These are phyloP conservation scores for Sporothrix pallida DNA, from an alignment of 2,329 filamentous ascomycete species.

Conservation along the genomic window DNA sequence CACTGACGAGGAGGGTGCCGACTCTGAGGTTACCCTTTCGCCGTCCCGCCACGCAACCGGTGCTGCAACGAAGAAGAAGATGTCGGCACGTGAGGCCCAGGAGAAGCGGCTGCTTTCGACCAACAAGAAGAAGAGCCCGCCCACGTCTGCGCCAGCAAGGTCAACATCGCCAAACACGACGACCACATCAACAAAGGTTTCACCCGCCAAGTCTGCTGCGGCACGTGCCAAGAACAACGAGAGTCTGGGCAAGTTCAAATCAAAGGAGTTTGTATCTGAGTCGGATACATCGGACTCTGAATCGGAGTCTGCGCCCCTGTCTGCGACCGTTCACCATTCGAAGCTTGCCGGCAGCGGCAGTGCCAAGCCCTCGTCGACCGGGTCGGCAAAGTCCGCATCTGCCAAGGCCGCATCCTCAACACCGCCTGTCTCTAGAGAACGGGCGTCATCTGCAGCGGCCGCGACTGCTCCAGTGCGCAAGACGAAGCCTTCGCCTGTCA, in stretches of 20 bases:
- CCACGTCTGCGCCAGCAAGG: slow-evolving; percentile 28
- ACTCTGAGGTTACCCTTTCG: slow-evolving; percentile 31
- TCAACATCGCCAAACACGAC: slow-evolving; percentile 22
- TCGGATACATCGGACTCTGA: slow-evolving; percentile 60
- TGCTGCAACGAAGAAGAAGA: slow-evolving; percentile 54
- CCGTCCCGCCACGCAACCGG: slow-evolving; percentile 48
- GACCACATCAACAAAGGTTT: slow-evolving; percentile 43
- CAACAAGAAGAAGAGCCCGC: slow-evolving; percentile 47
- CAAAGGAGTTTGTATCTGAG: slow-evolving; percentile 62
- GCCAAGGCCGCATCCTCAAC: slow-evolving; percentile 29
- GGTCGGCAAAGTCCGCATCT: slow-evolving; percentile 36
- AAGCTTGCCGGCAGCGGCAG: slow-evolving; percentile 27
- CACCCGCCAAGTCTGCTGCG: slow-evolving; percentile 51
- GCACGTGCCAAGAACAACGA: slow-evolving; percentile 47
- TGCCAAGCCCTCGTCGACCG: slow-evolving; percentile 25
- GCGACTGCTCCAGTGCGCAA: slow-evolving; percentile 35
- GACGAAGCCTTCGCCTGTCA: slow-evolving; percentile 32
- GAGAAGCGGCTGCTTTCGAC: slow-evolving; percentile 60
- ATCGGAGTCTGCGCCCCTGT: slow-evolving; percentile 43
- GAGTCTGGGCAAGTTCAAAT: slow-evolving; percentile 55
- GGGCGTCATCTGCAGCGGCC: slow-evolving; percentile 34
- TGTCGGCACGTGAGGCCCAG: slow-evolving; percentile 59
- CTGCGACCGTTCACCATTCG: slow-evolving; percentile 43
- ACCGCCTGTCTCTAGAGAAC: slow-evolving; percentile 23
- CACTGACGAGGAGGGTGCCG: slow-evolving; percentile 42